These are phyloP conservation scores for Colletotrichum phormii DNA, from an alignment of 2,329 filamentous ascomycete species.

Conservation along the genomic window DNA sequence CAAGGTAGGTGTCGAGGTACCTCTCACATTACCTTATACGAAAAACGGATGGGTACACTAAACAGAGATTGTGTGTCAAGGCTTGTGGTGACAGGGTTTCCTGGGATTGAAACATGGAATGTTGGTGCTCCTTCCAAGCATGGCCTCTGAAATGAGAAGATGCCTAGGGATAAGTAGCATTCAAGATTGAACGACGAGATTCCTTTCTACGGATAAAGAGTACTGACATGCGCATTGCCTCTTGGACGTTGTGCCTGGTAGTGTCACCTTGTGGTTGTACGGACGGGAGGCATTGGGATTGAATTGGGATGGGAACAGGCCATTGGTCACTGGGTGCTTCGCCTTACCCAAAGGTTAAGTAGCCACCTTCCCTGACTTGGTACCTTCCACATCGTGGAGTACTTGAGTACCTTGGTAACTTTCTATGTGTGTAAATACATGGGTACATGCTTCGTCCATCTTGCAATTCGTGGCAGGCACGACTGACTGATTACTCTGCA, in stretches of 20 bases:
- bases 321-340: not conserved
- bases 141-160: not conserved
- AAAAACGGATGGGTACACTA: too few relatives aligned
- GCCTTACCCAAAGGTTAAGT: not conserved
- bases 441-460: not conserved
- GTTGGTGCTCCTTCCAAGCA: not conserved
- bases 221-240: too few relatives aligned
- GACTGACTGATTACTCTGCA: not conserved
- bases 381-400: not conserved
- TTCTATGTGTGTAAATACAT: not conserved
- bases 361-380: too few relatives aligned
- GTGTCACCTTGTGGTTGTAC: not conserved
- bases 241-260: not conserved
- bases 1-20: too few relatives aligned
- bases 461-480: not conserved
- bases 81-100: not conserved
- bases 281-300: not conserved
- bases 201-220: not conserved
- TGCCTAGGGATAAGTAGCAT: not conserved
- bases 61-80: not conserved
- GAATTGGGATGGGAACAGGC: not conserved
- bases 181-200: not conserved
- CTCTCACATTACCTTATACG: too few relatives aligned
- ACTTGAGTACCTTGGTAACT: not conserved
- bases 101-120: not conserved